A percentile compares a stretch with the other conserved stretches of the same genome.
Evolutionary conservation across 2,329 filamentous ascomycete genomes (phyloP).

Genomic region (Geosmithia flava): DNA sequence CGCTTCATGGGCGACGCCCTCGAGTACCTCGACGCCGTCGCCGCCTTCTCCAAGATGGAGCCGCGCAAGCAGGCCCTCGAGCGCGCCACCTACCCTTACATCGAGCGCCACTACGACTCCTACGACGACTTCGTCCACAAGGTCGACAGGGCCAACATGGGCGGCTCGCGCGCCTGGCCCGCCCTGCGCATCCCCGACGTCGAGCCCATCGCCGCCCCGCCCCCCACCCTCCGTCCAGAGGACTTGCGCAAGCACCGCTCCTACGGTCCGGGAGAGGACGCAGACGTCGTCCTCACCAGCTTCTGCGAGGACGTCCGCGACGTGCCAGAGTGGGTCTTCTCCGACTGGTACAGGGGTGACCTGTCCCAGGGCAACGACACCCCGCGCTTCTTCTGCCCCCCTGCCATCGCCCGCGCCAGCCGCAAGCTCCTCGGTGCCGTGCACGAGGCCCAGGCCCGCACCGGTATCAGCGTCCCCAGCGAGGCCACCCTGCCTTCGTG

Average conservation of each 20-base stretch:
- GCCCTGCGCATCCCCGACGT: constrained; percentile 14
- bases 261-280: constrained; percentile 21
- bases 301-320: constrained; percentile 14
- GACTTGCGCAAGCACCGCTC: constrained; percentile 12
- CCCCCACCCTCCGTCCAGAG: constrained; percentile 7
- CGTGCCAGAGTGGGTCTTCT: constrained; percentile 16
- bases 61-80: constrained; percentile 48
- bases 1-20: constrained; percentile 18
- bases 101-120: constrained; percentile 35
- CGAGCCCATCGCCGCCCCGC: constrained; percentile 15
- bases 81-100: constrained; percentile 41
- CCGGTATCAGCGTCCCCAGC: constrained; percentile 16
- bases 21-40: constrained; percentile 13
- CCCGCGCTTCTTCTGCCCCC: constrained; percentile 20
- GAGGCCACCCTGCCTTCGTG: constrained; percentile 22
- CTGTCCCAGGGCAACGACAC: constrained; percentile 7
- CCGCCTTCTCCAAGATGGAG: constrained; percentile 33
- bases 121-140: constrained; percentile 27
- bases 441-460: constrained; percentile 17
- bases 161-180: constrained; percentile 16
- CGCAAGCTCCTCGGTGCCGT: constrained; percentile 16
- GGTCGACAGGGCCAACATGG: constrained; percentile 11
- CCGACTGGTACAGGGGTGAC: constrained; percentile 14
- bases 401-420: constrained; percentile 19
- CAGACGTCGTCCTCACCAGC: constrained; percentile 16